A percentile compares a stretch with the other conserved stretches of the same genome.
phyloP scores from a whole-genome alignment of 2,329 filamentous ascomycete genomes.

The Talaromyces verruculosus region DNA sequence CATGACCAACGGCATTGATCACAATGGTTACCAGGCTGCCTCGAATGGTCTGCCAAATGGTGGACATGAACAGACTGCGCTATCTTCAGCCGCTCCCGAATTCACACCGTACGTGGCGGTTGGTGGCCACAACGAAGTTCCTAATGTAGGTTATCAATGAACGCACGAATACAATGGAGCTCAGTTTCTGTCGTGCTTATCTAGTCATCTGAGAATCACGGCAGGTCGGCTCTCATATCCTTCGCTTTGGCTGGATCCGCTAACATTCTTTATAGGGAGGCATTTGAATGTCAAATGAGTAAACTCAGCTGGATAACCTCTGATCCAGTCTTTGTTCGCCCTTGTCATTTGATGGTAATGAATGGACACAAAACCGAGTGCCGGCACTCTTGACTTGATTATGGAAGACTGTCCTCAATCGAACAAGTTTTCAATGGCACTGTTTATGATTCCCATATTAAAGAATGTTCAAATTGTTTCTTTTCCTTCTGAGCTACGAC shows the following conservation, averaged over 20 bases:
- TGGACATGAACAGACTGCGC: slow-evolving; percentile 45
- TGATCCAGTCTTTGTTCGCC: background rate
- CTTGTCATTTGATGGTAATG: slow-evolving; percentile 14
- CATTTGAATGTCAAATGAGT: slow-evolving; percentile 3
- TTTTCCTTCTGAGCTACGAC: slow-evolving; percentile 10
- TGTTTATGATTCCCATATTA: slow-evolving; percentile 49
- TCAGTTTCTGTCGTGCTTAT: slow-evolving; percentile 55
- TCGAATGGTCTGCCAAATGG: slow-evolving; percentile 43
- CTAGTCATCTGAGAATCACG: slow-evolving; percentile 13
- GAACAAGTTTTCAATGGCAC: slow-evolving; percentile 34
- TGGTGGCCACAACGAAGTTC: slow-evolving; percentile 35
- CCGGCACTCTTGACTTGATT: slow-evolving; percentile 52
- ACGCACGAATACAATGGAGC: slow-evolving; percentile 31
- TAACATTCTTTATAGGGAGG: slow-evolving; percentile 7
- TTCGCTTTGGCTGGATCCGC: background rate
- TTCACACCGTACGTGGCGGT: slow-evolving; percentile 52
- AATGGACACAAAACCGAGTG: slow-evolving; percentile 18
- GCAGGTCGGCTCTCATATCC: slow-evolving; percentile 14
- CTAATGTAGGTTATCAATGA: slow-evolving; percentile 39
- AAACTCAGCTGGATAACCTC: background rate
- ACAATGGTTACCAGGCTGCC: slow-evolving; percentile 22
- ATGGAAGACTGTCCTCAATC: slow-evolving; percentile 43
- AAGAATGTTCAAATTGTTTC: slow-evolving; percentile 6
- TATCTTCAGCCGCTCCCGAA: slow-evolving; percentile 64
- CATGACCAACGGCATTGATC: slow-evolving; percentile 32